Conservation (phyloP, 208 protist species). For the Wallacemonas sp. region DNA sequence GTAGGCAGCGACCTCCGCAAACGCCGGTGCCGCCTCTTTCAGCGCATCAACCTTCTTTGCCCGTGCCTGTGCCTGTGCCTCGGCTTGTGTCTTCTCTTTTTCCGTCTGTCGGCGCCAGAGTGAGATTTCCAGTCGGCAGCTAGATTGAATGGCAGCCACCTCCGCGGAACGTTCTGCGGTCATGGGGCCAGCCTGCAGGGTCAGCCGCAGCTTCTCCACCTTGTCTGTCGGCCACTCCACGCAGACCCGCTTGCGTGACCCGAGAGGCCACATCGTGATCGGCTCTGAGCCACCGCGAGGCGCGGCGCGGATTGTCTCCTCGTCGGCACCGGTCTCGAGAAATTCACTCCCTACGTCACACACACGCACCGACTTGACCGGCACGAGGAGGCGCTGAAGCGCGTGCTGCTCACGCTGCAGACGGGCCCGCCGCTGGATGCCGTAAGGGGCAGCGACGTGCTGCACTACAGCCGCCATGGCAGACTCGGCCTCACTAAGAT, state of each 20-base stretch:
- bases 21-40: slow-evolving; percentile 27
- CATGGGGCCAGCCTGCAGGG: slow-evolving; percentile 23
- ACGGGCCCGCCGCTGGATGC: slow-evolving; percentile 54
- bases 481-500: slow-evolving; percentile 70
- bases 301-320: slow-evolving; percentile 9
- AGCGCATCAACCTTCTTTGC: slow-evolving; percentile 33
- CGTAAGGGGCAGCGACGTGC: slow-evolving; percentile 42
- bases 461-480: slow-evolving; percentile 38
- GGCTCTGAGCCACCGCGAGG: slow-evolving; percentile 9
- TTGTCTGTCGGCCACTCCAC: slow-evolving; percentile 57
- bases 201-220: slow-evolving; percentile 45
- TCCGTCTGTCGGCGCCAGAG: slow-evolving; percentile 63
- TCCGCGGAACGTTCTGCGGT: slow-evolving; percentile 56
- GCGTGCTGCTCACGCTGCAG: slow-evolving; percentile 17
- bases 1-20: slow-evolving; percentile 63
- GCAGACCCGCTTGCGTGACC: slow-evolving; percentile 51
- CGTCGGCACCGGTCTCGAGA: slow-evolving; percentile 38
- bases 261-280: slow-evolving; percentile 64
- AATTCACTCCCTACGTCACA: slow-evolving; percentile 37
- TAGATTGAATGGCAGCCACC: slow-evolving; percentile 31
- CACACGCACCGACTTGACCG: slow-evolving; percentile 44
- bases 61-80: slow-evolving; percentile 16
- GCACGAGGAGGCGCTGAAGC: slow-evolving; percentile 40
- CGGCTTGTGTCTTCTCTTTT: slow-evolving; percentile 35
- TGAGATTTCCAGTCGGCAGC: slow-evolving; percentile 65